phyloP scores from a whole-genome alignment of 2,329 filamentous ascomycete genomes.

The Penicillium sp. region DNA sequence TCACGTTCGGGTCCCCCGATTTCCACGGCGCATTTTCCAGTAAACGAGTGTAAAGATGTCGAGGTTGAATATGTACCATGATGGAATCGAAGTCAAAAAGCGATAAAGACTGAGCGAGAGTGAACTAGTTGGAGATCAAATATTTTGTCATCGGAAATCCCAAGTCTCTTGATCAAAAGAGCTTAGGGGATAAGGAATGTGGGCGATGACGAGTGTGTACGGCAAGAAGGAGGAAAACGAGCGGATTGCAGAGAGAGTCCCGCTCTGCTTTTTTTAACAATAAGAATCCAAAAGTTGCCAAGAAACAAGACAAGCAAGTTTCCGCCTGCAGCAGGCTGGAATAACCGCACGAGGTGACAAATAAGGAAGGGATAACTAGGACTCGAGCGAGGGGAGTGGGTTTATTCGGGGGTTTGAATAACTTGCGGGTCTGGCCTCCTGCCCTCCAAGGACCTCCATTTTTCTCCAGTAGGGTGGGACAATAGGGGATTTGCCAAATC shows the following conservation, averaged over 20 bases:
- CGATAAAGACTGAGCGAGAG: constrained; percentile 3
- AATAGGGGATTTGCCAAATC: constrained; percentile 19
- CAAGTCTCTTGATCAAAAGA: constrained; percentile 20
- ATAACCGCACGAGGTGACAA: constrained; percentile 9
- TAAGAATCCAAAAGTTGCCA: constrained; percentile 8
- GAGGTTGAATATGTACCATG: constrained; percentile 28
- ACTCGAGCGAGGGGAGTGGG: constrained; percentile 8
- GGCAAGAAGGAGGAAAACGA: constrained; percentile 9
- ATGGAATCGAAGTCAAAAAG: constrained; percentile 4
- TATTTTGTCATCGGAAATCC: constrained; percentile 11
- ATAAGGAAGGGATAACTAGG: constrained; percentile 10
- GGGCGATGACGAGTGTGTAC: not conserved
- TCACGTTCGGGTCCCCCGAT: constrained; percentile 20
- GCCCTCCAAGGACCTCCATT: not conserved
- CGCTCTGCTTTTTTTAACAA: constrained; percentile 3
- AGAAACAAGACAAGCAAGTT: constrained; percentile 12
- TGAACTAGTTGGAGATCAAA: constrained; percentile 10
- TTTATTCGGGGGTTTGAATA: constrained; percentile 19
- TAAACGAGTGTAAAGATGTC: constrained; percentile 25
- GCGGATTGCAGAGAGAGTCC: constrained; percentile 4
- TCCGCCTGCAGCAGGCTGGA: constrained; percentile 9
- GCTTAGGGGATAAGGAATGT: constrained; percentile 14
- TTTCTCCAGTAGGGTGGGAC: constrained; percentile 10
- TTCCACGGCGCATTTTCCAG: constrained; percentile 31
- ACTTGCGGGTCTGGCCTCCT: constrained; percentile 11